phyloP scores from a whole-genome alignment of 306 rosid genomes.

The Vachellia pachyceras region DNA sequence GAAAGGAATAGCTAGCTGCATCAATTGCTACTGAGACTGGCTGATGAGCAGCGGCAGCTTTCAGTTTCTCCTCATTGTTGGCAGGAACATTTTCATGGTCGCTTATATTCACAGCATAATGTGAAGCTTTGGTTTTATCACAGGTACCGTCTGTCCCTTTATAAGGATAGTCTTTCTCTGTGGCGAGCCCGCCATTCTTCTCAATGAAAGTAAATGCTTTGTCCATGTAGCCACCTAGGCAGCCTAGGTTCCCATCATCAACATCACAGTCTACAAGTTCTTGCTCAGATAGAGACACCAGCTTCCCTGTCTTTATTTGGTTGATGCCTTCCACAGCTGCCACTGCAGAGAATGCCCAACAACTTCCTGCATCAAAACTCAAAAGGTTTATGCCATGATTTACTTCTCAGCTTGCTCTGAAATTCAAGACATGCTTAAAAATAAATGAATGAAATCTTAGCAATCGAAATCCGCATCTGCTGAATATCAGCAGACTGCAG shows the following conservation, averaged over 20 bases:
- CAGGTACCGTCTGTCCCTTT: conserved; percentile 49
- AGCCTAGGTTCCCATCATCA: conserved; percentile 56
- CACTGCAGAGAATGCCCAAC: conserved; percentile 89
- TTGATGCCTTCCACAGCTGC: conserved; percentile 84
- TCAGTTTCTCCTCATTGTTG: conserved; percentile 53
- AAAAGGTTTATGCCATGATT: conserved; percentile 29
- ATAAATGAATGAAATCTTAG: conserved; percentile 2
- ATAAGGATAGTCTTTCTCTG: conserved; percentile 62
- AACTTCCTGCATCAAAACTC: conserved; percentile 60
- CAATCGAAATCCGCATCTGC: conserved; percentile 6
- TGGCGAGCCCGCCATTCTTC: conserved; percentile 52
- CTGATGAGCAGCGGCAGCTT: conserved; percentile 70
- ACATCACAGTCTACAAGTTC: conserved; percentile 74
- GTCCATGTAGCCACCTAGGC: conserved; percentile 73
- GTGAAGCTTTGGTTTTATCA: conserved; percentile 37
- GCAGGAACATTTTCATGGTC: conserved; percentile 62
- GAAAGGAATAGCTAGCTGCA: conserved; percentile 57
- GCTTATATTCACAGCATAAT: conserved; percentile 43
- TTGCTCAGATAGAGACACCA: conserved; percentile 71
- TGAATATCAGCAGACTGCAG: conserved; percentile 8
- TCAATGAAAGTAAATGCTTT: conserved; percentile 61
- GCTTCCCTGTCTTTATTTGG: conserved; percentile 63
- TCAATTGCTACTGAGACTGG: conserved; percentile 75
- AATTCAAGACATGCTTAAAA: conserved; percentile 11
- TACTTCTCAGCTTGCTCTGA: conserved; percentile 1